Evolutionary conservation across 331 rosid species (phyloP).

Genomic region (Malus hybrid): DNA sequence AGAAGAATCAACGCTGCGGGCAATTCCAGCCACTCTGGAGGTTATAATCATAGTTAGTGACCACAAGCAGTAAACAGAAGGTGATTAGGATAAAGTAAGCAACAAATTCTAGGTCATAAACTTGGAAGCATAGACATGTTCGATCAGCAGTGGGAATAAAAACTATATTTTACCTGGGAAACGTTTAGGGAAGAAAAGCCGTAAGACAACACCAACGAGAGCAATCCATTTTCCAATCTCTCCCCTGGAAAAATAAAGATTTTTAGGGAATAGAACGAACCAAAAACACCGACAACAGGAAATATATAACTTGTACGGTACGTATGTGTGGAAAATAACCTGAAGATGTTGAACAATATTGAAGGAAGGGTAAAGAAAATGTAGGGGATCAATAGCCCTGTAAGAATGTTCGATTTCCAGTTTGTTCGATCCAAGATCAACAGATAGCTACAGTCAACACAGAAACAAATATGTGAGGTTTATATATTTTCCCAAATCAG

Average conservation of each 20-base stretch:
- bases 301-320: neutral
- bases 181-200: slow-evolving; percentile 58
- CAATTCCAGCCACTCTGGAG: slow-evolving; percentile 82
- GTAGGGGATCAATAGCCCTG: slow-evolving; percentile 70
- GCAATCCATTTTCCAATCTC: slow-evolving; percentile 80
- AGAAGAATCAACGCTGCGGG: slow-evolving; percentile 72
- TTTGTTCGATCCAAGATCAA: slow-evolving; percentile 76
- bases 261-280: neutral
- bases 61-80: neutral
- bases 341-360: slow-evolving; percentile 36
- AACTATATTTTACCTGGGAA: slow-evolving; percentile 51
- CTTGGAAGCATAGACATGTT: too few species aligned
- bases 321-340: slow-evolving; percentile 22
- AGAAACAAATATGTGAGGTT: neutral
- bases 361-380: slow-evolving; percentile 70
- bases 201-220: slow-evolving; percentile 46
- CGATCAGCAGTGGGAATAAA: neutral
- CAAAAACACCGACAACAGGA: neutral
- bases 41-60: slow-evolving; percentile 9
- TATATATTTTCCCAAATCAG: neutral
- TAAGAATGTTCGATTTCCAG: slow-evolving; percentile 84
- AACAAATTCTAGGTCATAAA: neutral
- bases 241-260: slow-evolving; percentile 36
- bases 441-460: slow-evolving; percentile 45
- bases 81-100: neutral